These are phyloP conservation scores for Saturnispora silvae DNA, from an alignment of 805 yeast genomes.

Conservation along the genomic window DNA sequence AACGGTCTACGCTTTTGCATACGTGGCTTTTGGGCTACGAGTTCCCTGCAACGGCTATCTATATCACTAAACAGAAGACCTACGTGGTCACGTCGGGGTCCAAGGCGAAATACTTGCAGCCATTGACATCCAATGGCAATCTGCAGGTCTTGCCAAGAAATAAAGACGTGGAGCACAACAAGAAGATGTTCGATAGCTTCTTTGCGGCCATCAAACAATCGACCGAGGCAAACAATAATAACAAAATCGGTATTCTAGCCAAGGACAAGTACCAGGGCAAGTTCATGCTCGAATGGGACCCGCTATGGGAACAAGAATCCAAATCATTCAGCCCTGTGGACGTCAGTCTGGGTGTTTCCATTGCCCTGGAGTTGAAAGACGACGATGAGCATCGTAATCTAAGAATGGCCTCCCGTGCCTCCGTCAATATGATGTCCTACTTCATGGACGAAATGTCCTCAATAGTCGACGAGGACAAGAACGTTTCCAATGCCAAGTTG, in stretches of 20 bases:
- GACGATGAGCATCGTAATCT: slow-evolving; percentile 59
- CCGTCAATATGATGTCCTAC: slow-evolving; percentile 67
- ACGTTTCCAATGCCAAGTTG: slow-evolving; percentile 60
- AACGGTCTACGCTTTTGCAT: slow-evolving; percentile 76
- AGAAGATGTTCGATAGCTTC: slow-evolving; percentile 50
- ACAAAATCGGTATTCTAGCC: slow-evolving; percentile 52
- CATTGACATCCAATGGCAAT: slow-evolving; percentile 33
- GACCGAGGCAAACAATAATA: slow-evolving; percentile 26
- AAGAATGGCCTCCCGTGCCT: slow-evolving; percentile 64
- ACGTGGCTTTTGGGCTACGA: slow-evolving; percentile 92
- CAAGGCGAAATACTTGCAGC: slow-evolving; percentile 69
- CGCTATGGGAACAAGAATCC: slow-evolving; percentile 25
- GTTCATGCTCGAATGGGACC: slow-evolving; percentile 73
- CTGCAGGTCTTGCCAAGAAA: slow-evolving; percentile 59
- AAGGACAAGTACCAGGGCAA: slow-evolving; percentile 79
- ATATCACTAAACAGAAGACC: slow-evolving; percentile 47
- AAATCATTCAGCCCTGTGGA: slow-evolving; percentile 37
- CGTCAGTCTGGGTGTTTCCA: slow-evolving; percentile 43
- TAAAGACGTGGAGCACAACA: slow-evolving; percentile 72
- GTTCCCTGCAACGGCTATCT: slow-evolving; percentile 82
- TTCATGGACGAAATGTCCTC: slow-evolving; percentile 83
- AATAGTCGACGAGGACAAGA: slow-evolving; percentile 76
- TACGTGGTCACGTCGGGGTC: slow-evolving; percentile 70
- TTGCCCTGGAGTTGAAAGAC: slow-evolving; percentile 65
- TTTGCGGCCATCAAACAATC: slow-evolving; percentile 34